Conservation (phyloP, 2,329 filamentous ascomycete genomes). For the Incumbomyces delicatus region DNA sequence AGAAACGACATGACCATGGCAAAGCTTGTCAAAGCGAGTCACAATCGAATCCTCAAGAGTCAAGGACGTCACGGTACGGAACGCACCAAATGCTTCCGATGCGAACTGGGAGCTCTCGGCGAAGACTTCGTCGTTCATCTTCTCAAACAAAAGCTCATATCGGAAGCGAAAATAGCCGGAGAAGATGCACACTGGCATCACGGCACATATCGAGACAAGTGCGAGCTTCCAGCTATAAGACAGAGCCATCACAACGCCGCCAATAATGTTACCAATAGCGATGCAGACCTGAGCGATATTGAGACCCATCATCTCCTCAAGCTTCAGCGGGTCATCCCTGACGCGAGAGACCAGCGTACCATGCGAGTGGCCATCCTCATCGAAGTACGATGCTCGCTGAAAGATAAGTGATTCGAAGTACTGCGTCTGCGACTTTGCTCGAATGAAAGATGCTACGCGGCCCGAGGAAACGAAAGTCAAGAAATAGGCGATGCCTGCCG, state of each 20-base stretch:
- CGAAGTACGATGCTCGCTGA: too few species aligned
- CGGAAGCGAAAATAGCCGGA: conserved; percentile 42
- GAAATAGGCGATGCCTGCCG: too few species aligned
- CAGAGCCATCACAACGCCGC: conserved; percentile 39
- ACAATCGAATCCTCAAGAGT: conserved; percentile 38
- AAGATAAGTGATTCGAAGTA: too few species aligned
- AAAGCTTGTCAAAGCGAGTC: conserved; percentile 20
- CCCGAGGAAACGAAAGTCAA: too few species aligned
- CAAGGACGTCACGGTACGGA: conserved; percentile 42
- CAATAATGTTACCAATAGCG: conserved; percentile 40
- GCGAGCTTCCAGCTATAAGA: conserved; percentile 40
- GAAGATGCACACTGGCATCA: conserved; percentile 36
- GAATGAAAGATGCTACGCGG: too few species aligned
- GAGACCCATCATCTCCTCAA: too few species aligned
- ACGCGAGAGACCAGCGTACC: too few species aligned
- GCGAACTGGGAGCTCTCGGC: conserved; percentile 41
- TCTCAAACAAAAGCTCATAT: conserved; percentile 40
- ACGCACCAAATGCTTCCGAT: conserved; percentile 41
- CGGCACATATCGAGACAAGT: conserved; percentile 38
- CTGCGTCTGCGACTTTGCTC: too few species aligned
- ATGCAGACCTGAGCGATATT: too few species aligned
- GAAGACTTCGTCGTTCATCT: conserved; percentile 36
- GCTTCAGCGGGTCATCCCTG: too few species aligned
- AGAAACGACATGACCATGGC: neutral
- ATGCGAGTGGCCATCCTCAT: too few species aligned